Evolutionary conservation across 306 rosid species (phyloP).

Genomic region (Fragaria ananassa): DNA sequence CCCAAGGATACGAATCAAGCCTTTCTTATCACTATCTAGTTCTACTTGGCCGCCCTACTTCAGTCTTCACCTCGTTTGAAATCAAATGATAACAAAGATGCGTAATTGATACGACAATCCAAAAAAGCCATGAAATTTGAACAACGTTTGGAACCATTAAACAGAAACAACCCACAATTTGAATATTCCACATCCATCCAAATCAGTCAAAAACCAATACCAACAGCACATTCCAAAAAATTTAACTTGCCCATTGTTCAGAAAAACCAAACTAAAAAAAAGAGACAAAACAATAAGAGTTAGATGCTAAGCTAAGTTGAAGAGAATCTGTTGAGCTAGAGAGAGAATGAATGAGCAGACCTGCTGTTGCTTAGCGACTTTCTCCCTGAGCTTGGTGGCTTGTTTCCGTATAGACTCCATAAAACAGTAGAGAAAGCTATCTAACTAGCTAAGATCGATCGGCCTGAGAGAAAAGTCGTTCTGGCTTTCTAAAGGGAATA

Average conservation of each 20-base stretch:
- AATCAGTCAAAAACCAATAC: neutral
- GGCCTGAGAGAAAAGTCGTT: neutral
- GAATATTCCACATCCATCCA: neutral
- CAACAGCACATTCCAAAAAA: neutral
- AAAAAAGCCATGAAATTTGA: neutral
- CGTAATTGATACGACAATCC: neutral
- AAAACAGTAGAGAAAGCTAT: neutral
- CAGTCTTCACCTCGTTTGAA: neutral
- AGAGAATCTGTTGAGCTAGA: neutral
- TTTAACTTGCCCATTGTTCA: neutral
- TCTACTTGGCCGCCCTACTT: neutral
- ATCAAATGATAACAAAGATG: neutral
- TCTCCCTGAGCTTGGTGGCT: slow-evolving; percentile 84
- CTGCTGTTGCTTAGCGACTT: slow-evolving; percentile 93
- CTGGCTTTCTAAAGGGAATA: neutral
- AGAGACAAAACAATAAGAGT: neutral
- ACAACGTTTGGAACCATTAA: neutral
- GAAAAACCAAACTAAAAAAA: neutral
- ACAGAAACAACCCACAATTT: neutral
- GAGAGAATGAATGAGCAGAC: slow-evolving; percentile 25
- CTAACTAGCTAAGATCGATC: neutral
- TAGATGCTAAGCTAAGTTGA: neutral
- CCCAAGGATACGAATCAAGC: neutral
- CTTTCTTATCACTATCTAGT: neutral
- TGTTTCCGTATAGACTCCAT: slow-evolving; percentile 92